Percentiles rank a stretch among this genome's conserved stretches.
Evolutionary conservation across 108 stramenopile genomes (phyloP).

Genomic region (Cylindrotheca fusiformis): DNA sequence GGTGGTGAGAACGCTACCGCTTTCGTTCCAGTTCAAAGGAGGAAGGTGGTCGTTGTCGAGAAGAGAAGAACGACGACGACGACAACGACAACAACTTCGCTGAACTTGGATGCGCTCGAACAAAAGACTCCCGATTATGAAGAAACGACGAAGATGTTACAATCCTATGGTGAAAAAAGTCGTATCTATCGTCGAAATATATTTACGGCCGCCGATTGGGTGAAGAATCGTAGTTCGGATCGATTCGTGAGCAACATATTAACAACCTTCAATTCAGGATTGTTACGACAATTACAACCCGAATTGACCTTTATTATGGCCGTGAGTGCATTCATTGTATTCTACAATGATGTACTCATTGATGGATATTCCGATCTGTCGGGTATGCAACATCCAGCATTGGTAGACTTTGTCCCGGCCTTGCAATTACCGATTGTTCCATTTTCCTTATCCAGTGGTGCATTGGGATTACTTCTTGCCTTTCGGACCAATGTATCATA

Average conservation of each 20-base stretch:
- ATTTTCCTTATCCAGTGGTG: constrained; percentile 56
- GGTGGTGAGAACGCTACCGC: too few species aligned
- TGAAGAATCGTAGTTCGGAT: constrained; percentile 30
- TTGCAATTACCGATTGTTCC: constrained; percentile 61
- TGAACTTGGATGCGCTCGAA: too few species aligned
- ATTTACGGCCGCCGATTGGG: constrained; percentile 44
- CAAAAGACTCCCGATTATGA: too few species aligned
- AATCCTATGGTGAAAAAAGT: constrained; percentile 39
- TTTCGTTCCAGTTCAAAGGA: too few species aligned
- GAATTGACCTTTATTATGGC: constrained; percentile 37
- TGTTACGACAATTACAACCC: constrained; percentile 37
- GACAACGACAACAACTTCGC: too few species aligned
- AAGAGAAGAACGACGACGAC: too few species aligned
- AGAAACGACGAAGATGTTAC: too few species aligned
- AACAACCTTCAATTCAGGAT: constrained; percentile 48
- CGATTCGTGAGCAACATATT: constrained; percentile 45
- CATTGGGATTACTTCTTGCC: constrained; percentile 66
- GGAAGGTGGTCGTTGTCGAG: too few species aligned
- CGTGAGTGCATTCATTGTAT: constrained; percentile 40
- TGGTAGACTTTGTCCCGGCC: constrained; percentile 37
- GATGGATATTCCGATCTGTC: constrained; percentile 56
- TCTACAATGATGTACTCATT: constrained; percentile 57
- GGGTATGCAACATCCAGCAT: constrained; percentile 46
- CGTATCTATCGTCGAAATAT: constrained; percentile 43
- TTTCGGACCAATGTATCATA: constrained; percentile 78